A percentile compares a stretch with the other conserved stretches of the same genome.
Evolutionary conservation across 768 basidiomycete species (phyloP).

Genomic region (Daedaleopsis nitida): DNA sequence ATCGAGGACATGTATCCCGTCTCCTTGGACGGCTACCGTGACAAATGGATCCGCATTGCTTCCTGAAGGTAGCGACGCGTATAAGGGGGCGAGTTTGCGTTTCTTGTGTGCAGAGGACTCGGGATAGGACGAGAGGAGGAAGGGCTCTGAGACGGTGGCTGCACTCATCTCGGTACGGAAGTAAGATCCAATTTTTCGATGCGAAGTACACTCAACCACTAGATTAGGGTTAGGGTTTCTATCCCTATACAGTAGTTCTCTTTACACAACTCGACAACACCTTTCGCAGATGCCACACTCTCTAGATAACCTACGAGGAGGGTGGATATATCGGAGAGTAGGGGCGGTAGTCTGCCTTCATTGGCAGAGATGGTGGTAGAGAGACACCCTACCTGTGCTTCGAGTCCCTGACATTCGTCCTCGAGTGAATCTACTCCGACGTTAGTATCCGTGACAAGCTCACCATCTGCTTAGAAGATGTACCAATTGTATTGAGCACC

Average conservation of each 20-base stretch:
- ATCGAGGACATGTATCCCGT: slow-evolving; percentile 76
- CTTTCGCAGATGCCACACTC: slow-evolving; percentile 5
- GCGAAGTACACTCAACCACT: slow-evolving; percentile 3
- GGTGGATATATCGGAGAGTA: not conserved
- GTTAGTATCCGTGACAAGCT: not conserved
- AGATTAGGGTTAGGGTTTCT: slow-evolving; percentile 18
- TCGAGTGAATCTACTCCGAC: slow-evolving; percentile 5
- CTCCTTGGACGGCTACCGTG: slow-evolving; percentile 69
- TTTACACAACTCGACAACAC: slow-evolving; percentile 12
- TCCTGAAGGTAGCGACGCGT: slow-evolving; percentile 14
- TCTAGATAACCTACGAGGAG: slow-evolving; percentile 3
- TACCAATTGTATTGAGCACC: slow-evolving; percentile 15
- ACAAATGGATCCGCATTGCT: slow-evolving; percentile 52
- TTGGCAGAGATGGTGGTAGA: not conserved
- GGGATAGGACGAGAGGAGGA: slow-evolving; percentile 41
- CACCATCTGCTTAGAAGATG: not conserved
- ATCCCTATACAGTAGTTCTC: slow-evolving; percentile 15
- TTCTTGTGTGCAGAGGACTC: slow-evolving; percentile 17
- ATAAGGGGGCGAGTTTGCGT: slow-evolving; percentile 8
- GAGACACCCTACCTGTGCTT: not conserved
- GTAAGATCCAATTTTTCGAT: slow-evolving; percentile 15
- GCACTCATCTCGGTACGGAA: slow-evolving; percentile 30
- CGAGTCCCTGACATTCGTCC: slow-evolving; percentile 1
- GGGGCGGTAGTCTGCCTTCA: not conserved
- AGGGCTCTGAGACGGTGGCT: slow-evolving; percentile 40